Evolutionary conservation across 169 alveolate genomes (phyloP), one percentile per base, ranked within the genome.

Genomic region (Theileria orientalis): DNA sequence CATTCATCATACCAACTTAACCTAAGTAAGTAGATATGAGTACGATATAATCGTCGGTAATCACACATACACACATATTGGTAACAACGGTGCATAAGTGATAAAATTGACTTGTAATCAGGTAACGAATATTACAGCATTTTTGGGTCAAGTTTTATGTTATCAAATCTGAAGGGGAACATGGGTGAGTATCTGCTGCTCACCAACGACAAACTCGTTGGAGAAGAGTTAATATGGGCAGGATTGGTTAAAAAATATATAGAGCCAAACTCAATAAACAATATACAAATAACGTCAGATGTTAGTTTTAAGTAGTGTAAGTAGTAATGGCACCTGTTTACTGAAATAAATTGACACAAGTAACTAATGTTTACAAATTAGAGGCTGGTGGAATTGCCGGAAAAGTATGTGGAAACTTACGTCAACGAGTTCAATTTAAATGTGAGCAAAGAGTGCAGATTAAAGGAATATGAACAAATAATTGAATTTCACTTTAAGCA

Each of bases 121-220:
- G 66, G 21, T 56, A 14, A 23, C 32, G 21, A 23, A n/a, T 40
- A 1, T 27, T 56, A n/a, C 21, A 56, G 21, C 41, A 30, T 14
- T 66, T 91, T 91, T 19, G 94, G 94, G 9, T 84, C 76, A 33
- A 73, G 87, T 21, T 89, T 52, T 47, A 32, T 56, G 66, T 30
- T 56, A 27, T 56, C 66, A 0, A 56, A 23, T n/a, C 21, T 56
- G 33, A 56, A 37, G 37, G 66, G 66, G 14, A 56, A 87, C 44
- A 57, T 89, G 73, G 94, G 94, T 8, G 83, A 85, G 41, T 89
- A 89, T 49, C 64, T 89, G 33, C 74, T 83, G 74, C 70, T 89
- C 63, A 89, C 94, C 25, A 91, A 91, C 35, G 69, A 67, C 35
- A 77, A 27, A 47, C 44, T 89, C 3, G 42, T 41, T n/a, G 88